Conservation (phyloP, 179 eudicot genomes). For the Carnegiea gigantea region DNA sequence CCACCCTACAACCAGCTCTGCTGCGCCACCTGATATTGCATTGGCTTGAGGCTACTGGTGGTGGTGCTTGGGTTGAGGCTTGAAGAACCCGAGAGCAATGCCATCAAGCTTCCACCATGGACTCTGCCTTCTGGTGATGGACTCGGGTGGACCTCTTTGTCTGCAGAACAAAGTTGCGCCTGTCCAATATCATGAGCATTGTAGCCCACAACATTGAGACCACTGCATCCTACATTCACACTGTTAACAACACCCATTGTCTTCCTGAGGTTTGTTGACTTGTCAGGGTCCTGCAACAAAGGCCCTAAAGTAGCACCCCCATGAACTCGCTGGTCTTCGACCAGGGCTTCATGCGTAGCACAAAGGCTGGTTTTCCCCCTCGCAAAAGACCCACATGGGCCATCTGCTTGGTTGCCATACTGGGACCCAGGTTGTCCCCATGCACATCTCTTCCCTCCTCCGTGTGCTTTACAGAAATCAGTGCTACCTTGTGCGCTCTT, state of each 20-base stretch:
- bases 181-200: slow-evolving; percentile 23
- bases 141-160: slow-evolving; percentile 30
- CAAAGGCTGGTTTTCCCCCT: slow-evolving; percentile 85
- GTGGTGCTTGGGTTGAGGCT: slow-evolving; percentile 14
- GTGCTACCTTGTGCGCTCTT: slow-evolving; percentile 99
- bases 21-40: slow-evolving; percentile 30
- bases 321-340: slow-evolving; percentile 91
- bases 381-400: slow-evolving; percentile 69
- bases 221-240: slow-evolving; percentile 20
- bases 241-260: slow-evolving; percentile 33
- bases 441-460: slow-evolving; percentile 86
- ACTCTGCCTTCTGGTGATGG: slow-evolving; percentile 65
- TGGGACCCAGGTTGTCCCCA: slow-evolving; percentile 84
- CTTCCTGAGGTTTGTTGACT: slow-evolving; percentile 28
- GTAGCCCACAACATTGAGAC: slow-evolving; percentile 22
- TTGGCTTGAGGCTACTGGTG: slow-evolving; percentile 32
- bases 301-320: slow-evolving; percentile 78
- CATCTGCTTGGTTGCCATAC: slow-evolving; percentile 49
- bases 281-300: slow-evolving; percentile 46
- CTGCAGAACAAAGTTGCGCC: slow-evolving; percentile 28
- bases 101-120: slow-evolving; percentile 86
- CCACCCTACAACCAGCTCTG: slow-evolving; percentile 53
- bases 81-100: slow-evolving; percentile 47
- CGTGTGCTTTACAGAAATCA: slow-evolving; percentile 97
- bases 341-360: slow-evolving; percentile 72